phyloP scores from a whole-genome alignment of 495 filamentous ascomycete genomes.

The Penicillium waksmanii region DNA sequence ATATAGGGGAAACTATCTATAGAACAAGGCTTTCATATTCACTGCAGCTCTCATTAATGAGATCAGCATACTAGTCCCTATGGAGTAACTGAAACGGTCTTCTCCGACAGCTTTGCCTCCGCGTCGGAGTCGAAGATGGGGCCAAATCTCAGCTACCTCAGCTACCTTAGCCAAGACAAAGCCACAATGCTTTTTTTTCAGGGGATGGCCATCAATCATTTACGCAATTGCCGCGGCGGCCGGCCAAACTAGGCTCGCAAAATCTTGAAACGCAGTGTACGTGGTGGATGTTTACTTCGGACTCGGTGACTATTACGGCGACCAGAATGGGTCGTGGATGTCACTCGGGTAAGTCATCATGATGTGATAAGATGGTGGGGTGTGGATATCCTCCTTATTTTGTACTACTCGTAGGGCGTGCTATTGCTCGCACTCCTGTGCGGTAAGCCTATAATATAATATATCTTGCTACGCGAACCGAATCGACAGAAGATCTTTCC shows the following conservation, averaged over 20 bases:
- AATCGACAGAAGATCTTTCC: background rate
- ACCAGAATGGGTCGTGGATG: background rate
- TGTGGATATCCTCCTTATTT: background rate
- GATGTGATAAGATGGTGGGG: background rate
- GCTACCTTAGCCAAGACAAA: background rate
- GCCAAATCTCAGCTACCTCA: background rate
- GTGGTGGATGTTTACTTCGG: no score
- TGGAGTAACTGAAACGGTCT: slow-evolving; percentile 6
- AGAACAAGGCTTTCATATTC: background rate
- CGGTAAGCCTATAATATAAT: background rate
- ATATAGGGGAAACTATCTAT: no score
- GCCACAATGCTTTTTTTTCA: slow-evolving; percentile 3
- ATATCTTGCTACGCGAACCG: background rate
- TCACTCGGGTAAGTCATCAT: background rate
- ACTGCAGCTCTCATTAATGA: background rate
- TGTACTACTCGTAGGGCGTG: no score
- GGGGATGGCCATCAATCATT: background rate
- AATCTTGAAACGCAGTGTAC: background rate
- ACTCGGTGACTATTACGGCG: no score
- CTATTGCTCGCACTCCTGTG: background rate
- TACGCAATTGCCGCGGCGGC: slow-evolving; percentile 2
- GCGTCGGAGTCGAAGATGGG: background rate
- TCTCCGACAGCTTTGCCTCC: slow-evolving; percentile 1
- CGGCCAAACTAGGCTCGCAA: background rate
- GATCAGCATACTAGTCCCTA: background rate